Base-by-base conservation (phyloP, 2,329 filamentous ascomycete genomes). In the Huntiella abstrusa region DNA sequence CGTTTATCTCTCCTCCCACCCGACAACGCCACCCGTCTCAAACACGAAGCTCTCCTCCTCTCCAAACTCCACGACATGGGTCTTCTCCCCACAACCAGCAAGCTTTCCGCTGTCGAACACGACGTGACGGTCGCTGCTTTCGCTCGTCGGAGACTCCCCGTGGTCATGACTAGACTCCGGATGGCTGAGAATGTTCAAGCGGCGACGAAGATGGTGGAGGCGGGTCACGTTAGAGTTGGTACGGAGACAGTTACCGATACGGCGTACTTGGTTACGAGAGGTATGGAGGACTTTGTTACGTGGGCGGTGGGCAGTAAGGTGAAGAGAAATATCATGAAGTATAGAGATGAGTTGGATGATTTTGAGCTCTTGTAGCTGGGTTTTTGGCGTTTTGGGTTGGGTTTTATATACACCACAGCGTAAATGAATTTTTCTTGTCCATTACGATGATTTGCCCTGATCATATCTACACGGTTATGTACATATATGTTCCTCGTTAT, bases 261-360 rank as follows among this genome's bases (percentile, higher is more conserved):
- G 22, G 87, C 86, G 1, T 95, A 86, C 56, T 63, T 95, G 45
- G 85, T 96, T 5, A 91, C 84, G 34, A 71, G 87, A 53, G 83
- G 77, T 51, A 84, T 93, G 72, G 88, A 96, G 64, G 88, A 96
- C 64, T 94, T 92, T 60, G 82, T 96, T 13, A 95, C 88, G 0
- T 96, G 88, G 88, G 80, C 88, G 7, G 83, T 92, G 56, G 85
- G 84, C 50, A 92, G 84, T 63, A 95, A 95, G 81, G 87, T 96
- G 61, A 94, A 93, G 80, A 75, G 82, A 59, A 91, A 86, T 59
- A 93, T 95, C 53, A 79, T 94, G 75, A 84, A 83, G 64, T 96
- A 95, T 60, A 77, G 85, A 55, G 86, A 95, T 62, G 84, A 93
- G 68, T 64, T 95, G 63, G 88, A 96, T 64, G 88, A 96, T 64